These are phyloP conservation scores for Delonix regia DNA, from an alignment of 306 rosid species.

Conservation along the genomic window DNA sequence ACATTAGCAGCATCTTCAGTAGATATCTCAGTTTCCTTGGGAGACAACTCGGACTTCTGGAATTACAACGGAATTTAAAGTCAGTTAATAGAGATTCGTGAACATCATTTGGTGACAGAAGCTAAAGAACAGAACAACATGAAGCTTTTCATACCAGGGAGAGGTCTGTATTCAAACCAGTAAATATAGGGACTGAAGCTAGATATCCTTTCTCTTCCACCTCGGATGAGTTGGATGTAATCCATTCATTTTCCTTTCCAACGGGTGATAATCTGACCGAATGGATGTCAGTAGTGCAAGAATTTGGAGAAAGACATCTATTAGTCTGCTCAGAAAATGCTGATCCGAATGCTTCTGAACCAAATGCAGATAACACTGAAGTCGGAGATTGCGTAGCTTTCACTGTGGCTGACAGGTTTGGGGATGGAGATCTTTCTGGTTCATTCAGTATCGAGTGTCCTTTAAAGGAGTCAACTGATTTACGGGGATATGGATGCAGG, in stretches of 20 bases:
- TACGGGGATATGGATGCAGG: constrained; percentile 92
- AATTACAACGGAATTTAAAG: background rate
- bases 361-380: constrained; percentile 61
- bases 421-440: constrained; percentile 62
- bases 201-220: constrained; percentile 54
- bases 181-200: constrained; percentile 39
- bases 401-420: constrained; percentile 50
- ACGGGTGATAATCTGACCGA: constrained; percentile 47
- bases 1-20: background rate
- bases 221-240: constrained; percentile 46
- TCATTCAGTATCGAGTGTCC: constrained; percentile 45
- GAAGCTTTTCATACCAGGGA: constrained; percentile 55
- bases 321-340: constrained; percentile 59
- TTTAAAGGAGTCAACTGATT: constrained; percentile 51
- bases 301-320: constrained; percentile 66
- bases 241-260: constrained; percentile 59
- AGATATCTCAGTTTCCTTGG: background rate
- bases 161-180: constrained; percentile 36
- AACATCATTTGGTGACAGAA: constrained; percentile 16
- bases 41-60: background rate
- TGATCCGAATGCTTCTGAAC: constrained; percentile 53
- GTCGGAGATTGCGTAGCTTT: constrained; percentile 74
- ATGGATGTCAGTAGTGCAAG: constrained; percentile 67
- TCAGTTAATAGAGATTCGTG: background rate
- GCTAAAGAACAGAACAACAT: constrained; percentile 24